phyloP scores from a whole-genome alignment of 768 basidiomycete genomes.

The Leucocoprinus sp. region DNA sequence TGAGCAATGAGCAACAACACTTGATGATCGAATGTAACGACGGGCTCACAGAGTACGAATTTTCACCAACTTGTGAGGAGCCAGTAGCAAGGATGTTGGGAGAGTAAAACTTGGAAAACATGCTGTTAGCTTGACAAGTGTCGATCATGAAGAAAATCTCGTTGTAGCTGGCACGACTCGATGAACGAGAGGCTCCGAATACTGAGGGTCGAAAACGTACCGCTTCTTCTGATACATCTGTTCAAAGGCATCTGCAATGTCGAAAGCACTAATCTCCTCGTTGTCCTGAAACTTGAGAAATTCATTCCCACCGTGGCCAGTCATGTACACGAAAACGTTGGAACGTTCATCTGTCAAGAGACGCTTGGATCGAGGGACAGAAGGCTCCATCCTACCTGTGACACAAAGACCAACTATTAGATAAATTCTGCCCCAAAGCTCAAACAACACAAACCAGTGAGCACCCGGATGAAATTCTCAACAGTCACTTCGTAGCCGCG shows the following conservation, averaged over 20 bases:
- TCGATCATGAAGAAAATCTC: conserved; percentile 98
- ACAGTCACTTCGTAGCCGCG: conserved; percentile 97
- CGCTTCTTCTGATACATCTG: conserved; percentile 98
- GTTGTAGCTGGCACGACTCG: conserved; percentile 59
- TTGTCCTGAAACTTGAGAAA: conserved; percentile 99
- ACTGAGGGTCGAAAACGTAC: conserved; percentile 30
- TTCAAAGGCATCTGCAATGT: conserved; percentile 96
- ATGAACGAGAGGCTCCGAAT: not conserved
- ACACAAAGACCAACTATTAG: no score
- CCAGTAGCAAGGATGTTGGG: conserved; percentile 92
- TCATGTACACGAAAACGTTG: conserved; percentile 97
- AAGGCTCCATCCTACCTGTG: conserved; percentile 73
- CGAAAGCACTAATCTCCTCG: conserved; percentile 94
- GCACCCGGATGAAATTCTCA: conserved; percentile 86
- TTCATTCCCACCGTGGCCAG: conserved; percentile 96
- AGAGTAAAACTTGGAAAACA: conserved; percentile 91
- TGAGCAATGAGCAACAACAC: conserved; percentile 20
- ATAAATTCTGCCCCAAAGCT: not conserved
- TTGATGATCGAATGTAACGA: not conserved
- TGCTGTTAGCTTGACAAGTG: conserved; percentile 94
- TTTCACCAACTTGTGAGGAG: conserved; percentile 76
- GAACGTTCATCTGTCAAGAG: conserved; percentile 84
- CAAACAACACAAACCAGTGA: conserved; percentile 57
- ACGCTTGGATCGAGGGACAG: conserved; percentile 87
- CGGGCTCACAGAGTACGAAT: conserved; percentile 79